A percentile compares a stretch with the other conserved stretches of the same genome.
phyloP scores from a whole-genome alignment of 257 asterid species.

The Nicotiana tomentosiformis region DNA sequence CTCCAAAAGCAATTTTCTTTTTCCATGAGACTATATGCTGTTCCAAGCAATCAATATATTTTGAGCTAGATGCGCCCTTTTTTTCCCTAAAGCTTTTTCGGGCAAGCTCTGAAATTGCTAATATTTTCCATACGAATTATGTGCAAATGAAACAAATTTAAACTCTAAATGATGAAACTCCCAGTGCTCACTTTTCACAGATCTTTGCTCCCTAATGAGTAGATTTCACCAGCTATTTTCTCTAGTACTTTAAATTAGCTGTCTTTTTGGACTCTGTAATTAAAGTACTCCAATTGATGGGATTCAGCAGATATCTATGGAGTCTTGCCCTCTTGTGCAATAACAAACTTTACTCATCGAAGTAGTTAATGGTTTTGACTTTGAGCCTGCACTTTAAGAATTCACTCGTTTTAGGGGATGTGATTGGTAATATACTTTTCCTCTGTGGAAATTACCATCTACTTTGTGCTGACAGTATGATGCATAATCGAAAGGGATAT shows the following conservation, averaged over 20 bases:
- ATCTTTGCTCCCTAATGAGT: not conserved
- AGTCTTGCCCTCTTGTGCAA: not conserved
- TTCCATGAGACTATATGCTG: not conserved
- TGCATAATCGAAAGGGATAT: not conserved
- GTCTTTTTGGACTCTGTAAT: not conserved
- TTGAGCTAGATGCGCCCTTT: not conserved
- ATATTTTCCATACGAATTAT: not conserved
- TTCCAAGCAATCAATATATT: not conserved
- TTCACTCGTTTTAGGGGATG: not conserved
- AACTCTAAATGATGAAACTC: not conserved
- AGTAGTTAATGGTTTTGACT: not conserved
- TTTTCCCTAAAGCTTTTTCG: not conserved
- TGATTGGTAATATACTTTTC: not conserved
- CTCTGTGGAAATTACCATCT: not conserved
- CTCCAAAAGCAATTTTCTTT: not conserved
- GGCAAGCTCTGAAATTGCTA: not conserved
- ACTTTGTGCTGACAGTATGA: not conserved
- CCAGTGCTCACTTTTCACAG: not conserved
- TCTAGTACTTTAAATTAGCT: not conserved
- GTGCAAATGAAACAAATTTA: conserved; percentile 1
- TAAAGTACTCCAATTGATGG: not conserved
- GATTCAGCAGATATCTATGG: conserved; percentile 1
- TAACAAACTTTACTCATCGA: not conserved
- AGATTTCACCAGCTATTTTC: not conserved
- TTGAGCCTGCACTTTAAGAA: not conserved